Evolutionary conservation across 768 basidiomycete genomes (phyloP).

Genomic region (Phlegmacium glaucopus): DNA sequence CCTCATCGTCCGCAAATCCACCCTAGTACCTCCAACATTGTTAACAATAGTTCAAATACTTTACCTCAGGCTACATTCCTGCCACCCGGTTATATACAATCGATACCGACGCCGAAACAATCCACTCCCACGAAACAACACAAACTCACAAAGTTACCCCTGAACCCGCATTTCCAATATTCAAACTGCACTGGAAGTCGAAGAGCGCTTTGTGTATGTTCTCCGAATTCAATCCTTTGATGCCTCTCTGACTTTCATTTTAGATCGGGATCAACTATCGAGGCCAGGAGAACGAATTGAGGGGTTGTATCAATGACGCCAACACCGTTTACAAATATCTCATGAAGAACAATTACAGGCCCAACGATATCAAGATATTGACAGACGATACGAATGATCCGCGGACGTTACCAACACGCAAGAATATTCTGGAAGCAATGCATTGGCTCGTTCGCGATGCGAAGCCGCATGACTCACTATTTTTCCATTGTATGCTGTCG

Average conservation of each 20-base stretch:
- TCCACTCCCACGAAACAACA: constrained; percentile 1
- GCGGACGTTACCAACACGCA: constrained; percentile 40
- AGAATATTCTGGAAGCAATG: constrained; percentile 49
- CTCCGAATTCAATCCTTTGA: background rate
- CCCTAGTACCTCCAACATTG: too few relatives aligned
- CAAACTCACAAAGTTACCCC: constrained; percentile 6
- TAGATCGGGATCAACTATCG: constrained; percentile 81
- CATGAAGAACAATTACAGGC: constrained; percentile 43
- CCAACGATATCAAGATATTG: constrained; percentile 66
- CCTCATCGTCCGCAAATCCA: background rate
- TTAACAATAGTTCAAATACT: too few relatives aligned
- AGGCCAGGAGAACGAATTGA: constrained; percentile 59
- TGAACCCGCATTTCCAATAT: constrained; percentile 49
- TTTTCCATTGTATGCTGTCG: constrained; percentile 62
- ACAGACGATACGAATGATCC: constrained; percentile 53
- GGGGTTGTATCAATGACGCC: constrained; percentile 83
- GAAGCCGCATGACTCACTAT: constrained; percentile 65
- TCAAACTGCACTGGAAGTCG: constrained; percentile 75
- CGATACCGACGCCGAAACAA: too few relatives aligned
- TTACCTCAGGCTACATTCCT: too few relatives aligned
- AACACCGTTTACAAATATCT: constrained; percentile 56
- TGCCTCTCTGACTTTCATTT: constrained; percentile 1
- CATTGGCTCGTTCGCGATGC: constrained; percentile 67
- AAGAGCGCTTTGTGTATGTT: constrained; percentile 78
- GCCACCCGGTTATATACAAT: too few relatives aligned